Percentiles rank a stretch among this genome's conserved stretches.
These are phyloP conservation scores for Tephrocybe sp. DNA, from an alignment of 768 basidiomycete genomes.

Conservation along the genomic window DNA sequence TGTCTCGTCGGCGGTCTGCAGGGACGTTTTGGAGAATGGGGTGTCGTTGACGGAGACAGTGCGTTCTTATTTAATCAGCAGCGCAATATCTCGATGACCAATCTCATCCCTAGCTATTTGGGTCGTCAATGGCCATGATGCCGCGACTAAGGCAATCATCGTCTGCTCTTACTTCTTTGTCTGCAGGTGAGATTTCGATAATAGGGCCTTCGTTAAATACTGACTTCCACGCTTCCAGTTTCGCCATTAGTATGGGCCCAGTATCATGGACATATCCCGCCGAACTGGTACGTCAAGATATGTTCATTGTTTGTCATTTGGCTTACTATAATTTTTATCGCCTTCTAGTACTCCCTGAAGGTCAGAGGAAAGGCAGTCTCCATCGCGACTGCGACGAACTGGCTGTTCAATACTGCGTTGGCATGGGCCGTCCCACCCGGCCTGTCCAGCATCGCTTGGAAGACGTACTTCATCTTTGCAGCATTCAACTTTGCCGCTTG, in stretches of 20 bases:
- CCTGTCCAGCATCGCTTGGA: slow-evolving; percentile 66
- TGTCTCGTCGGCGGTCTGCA: slow-evolving; percentile 79
- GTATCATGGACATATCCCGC: slow-evolving; percentile 76
- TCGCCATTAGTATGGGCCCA: slow-evolving; percentile 77
- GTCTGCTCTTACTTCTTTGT: slow-evolving; percentile 79
- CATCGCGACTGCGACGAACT: slow-evolving; percentile 56
- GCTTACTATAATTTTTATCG: neutral
- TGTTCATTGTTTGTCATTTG: neutral
- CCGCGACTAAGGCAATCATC: slow-evolving; percentile 69
- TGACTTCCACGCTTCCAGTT: slow-evolving; percentile 30
- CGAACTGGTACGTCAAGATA: slow-evolving; percentile 42
- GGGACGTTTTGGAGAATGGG: slow-evolving; percentile 67
- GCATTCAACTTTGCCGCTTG: slow-evolving; percentile 74
- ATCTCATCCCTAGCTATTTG: slow-evolving; percentile 24
- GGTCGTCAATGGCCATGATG: slow-evolving; percentile 57
- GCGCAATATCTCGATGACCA: neutral
- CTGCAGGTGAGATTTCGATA: slow-evolving; percentile 44
- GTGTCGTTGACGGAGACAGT: slow-evolving; percentile 35
- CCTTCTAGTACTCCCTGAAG: slow-evolving; percentile 50
- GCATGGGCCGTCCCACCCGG: slow-evolving; percentile 77
- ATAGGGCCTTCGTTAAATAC: neutral
- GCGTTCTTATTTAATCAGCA: no score
- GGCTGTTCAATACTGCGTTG: slow-evolving; percentile 73
- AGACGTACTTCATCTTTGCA: slow-evolving; percentile 78
- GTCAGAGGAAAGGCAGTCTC: slow-evolving; percentile 61